These are phyloP conservation scores for Suaeda aralocaspica DNA, from an alignment of 148 eudicot genomes.

Conservation along the genomic window DNA sequence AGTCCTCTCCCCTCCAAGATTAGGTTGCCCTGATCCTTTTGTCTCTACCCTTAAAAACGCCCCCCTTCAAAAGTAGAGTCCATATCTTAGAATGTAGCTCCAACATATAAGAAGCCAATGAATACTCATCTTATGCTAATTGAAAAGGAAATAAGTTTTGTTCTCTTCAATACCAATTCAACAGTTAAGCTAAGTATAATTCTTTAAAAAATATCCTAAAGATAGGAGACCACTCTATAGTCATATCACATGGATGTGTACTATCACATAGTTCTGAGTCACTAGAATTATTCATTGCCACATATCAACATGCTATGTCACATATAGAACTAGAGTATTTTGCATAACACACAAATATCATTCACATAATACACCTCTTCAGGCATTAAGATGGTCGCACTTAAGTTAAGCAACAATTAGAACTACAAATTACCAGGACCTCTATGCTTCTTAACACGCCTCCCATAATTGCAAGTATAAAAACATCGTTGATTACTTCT, in stretches of 20 bases:
- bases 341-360: not conserved
- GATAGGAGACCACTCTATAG: slow-evolving; percentile 1
- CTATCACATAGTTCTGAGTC: slow-evolving; percentile 19
- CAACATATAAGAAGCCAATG: slow-evolving; percentile 25
- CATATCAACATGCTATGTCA: not conserved
- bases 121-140: not conserved
- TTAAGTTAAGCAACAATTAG: not conserved
- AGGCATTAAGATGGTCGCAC: not conserved
- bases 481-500: not conserved
- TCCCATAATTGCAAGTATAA: not conserved
- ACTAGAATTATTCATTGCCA: slow-evolving; percentile 10
- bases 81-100: slow-evolving; percentile 62
- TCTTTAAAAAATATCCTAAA: slow-evolving; percentile 10
- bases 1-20: slow-evolving; percentile 40
- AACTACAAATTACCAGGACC: not conserved
- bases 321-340: not conserved
- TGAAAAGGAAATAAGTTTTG: not conserved
- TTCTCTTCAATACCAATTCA: not conserved
- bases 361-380: not conserved
- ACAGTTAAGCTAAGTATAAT: not conserved
- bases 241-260: slow-evolving; percentile 17
- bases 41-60: no score
- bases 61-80: no score
- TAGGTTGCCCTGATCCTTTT: not conserved
- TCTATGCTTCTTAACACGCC: not conserved